phyloP scores from a whole-genome alignment of 1,139 yeast genomes.

The Hanseniaspora uvarum region DNA sequence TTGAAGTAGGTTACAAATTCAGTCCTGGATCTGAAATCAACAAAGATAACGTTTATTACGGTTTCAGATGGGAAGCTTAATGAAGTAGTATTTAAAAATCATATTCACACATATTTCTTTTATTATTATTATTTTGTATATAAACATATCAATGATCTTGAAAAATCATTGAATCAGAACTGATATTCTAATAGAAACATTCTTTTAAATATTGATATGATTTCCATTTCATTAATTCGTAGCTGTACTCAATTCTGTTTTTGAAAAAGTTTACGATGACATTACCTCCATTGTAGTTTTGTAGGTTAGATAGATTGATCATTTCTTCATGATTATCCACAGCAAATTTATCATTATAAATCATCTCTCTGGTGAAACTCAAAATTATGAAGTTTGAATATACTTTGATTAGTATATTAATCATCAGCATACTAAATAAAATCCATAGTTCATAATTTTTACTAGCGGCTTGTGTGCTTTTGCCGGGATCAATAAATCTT shows the following conservation, averaged over 20 bases:
- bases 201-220: conserved; percentile 6
- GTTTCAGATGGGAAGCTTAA: conserved; percentile 7
- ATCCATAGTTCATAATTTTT: conserved; percentile 7
- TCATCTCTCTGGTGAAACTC: conserved; percentile 9
- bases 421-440: conserved; percentile 6
- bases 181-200: conserved; percentile 3
- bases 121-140: neutral
- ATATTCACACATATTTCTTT: no score
- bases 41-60: conserved; percentile 1
- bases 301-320: conserved; percentile 9
- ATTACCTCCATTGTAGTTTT: conserved; percentile 12
- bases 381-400: conserved; percentile 11
- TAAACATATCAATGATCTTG: neutral
- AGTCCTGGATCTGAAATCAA: neutral
- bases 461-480: conserved; percentile 15
- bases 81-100: no score
- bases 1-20: conserved; percentile 1
- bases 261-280: conserved; percentile 3
- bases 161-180: neutral
- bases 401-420: conserved; percentile 9
- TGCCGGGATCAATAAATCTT: conserved; percentile 14
- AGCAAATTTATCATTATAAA: conserved; percentile 7
- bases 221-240: conserved; percentile 11
- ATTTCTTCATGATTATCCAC: conserved; percentile 15
- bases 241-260: conserved; percentile 8